Evolutionary conservation across 208 protist genomes (phyloP).

Genomic region (Crithidia mellificae): DNA sequence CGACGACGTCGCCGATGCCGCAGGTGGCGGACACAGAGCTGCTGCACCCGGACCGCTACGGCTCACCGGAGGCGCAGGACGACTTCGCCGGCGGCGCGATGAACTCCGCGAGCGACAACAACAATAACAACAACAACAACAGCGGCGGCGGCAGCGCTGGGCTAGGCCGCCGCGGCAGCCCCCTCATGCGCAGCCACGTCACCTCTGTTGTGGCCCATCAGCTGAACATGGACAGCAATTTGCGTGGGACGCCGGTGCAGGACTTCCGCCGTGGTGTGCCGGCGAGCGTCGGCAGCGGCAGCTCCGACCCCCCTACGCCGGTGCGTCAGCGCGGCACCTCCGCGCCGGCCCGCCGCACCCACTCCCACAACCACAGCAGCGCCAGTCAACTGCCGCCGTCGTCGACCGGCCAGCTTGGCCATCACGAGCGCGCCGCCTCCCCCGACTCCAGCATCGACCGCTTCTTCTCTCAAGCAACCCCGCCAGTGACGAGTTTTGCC

Average conservation of each 20-base stretch:
- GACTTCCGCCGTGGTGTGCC: constrained; percentile 16
- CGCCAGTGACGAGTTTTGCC: neutral
- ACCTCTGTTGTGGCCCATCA: constrained; percentile 31
- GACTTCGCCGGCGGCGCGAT: neutral
- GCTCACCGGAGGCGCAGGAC: constrained; percentile 11
- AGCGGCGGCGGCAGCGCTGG: neutral
- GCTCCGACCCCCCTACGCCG: constrained; percentile 19
- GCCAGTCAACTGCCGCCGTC: neutral
- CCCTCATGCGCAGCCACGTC: constrained; percentile 24
- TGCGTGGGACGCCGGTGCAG: constrained; percentile 18
- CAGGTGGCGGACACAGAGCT: constrained; percentile 8
- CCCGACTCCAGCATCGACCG: constrained; percentile 25
- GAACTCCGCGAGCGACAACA: neutral
- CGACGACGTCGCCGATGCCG: neutral
- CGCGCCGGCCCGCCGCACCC: neutral
- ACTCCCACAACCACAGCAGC: constrained; percentile 5
- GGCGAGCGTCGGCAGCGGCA: constrained; percentile 16
- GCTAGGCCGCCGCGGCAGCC: constrained; percentile 11
- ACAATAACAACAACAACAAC: too few relatives aligned
- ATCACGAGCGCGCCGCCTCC: constrained; percentile 17
- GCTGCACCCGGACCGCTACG: constrained; percentile 6
- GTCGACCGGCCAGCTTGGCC: neutral
- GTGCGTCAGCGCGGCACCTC: constrained; percentile 11
- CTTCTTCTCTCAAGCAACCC: constrained; percentile 17
- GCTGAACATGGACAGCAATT: constrained; percentile 19